These are phyloP conservation scores for Trichoderma aggressivum DNA, from an alignment of 2,329 filamentous ascomycete species.

Conservation along the genomic window DNA sequence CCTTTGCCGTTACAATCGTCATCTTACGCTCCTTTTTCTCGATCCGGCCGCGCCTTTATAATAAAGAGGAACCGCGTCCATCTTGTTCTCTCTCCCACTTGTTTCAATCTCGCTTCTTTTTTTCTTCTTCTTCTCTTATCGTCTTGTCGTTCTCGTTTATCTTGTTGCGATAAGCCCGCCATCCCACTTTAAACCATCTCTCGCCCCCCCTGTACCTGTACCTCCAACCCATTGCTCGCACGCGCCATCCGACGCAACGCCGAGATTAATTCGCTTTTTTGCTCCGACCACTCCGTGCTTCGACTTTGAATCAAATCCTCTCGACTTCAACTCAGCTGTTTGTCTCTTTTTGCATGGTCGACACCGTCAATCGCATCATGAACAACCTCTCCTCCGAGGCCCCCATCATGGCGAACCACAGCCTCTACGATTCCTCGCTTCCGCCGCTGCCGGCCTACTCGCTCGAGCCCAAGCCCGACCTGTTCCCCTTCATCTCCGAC, in stretches of 20 bases:
- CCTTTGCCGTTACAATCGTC: neutral
- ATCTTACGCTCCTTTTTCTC: slow-evolving; percentile 11
- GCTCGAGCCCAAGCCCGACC: slow-evolving; percentile 63
- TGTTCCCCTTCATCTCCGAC: slow-evolving; percentile 78
- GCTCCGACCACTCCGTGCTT: neutral
- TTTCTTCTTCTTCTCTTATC: neutral
- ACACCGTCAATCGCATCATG: slow-evolving; percentile 30
- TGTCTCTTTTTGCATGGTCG: slow-evolving; percentile 7
- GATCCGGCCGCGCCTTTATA: neutral
- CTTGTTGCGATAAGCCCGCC: neutral
- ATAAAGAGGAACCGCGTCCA: neutral
- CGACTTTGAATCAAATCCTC: neutral
- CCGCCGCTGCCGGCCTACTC: slow-evolving; percentile 85
- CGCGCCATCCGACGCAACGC: slow-evolving; percentile 10
- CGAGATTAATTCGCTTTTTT: slow-evolving; percentile 11
- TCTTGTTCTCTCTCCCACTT: neutral
- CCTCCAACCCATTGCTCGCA: neutral
- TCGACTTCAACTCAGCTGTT: neutral
- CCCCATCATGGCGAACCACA: slow-evolving; percentile 49
- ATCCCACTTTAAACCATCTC: neutral
- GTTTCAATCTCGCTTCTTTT: neutral
- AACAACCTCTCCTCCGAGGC: slow-evolving; percentile 37
- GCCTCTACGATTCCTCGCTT: slow-evolving; percentile 56
- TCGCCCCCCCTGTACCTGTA: neutral
- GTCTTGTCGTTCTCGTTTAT: neutral